These are phyloP conservation scores for Quercus parvula DNA, from an alignment of 306 rosid species.

Conservation along the genomic window DNA sequence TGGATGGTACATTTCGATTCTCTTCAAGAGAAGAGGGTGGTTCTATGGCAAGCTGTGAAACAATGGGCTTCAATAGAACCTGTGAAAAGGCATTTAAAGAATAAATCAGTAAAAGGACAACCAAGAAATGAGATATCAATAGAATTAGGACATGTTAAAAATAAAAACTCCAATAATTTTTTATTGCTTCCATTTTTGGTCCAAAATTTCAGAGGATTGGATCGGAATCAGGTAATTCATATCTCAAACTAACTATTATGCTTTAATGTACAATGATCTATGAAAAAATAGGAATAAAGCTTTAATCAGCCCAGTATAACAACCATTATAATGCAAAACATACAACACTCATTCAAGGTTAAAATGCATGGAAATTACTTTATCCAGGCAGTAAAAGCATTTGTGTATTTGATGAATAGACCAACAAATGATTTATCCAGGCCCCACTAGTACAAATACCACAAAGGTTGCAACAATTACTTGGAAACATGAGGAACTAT, in stretches of 20 bases:
- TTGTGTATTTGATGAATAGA: not conserved
- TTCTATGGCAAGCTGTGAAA: conserved; percentile 68
- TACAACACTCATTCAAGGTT: not conserved
- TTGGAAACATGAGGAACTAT: not conserved
- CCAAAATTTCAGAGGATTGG: not conserved
- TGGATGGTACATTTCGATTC: conserved; percentile 46
- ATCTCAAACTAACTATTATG: not conserved
- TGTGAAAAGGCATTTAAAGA: conserved; percentile 27
- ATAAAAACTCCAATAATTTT: not conserved
- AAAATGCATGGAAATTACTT: not conserved
- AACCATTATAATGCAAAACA: not conserved
- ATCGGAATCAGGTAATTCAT: not conserved
- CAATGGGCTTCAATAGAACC: conserved; percentile 82
- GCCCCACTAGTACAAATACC: not conserved
- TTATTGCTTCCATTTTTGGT: not conserved
- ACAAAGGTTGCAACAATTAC: not conserved
- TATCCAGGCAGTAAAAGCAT: not conserved
- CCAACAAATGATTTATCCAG: not conserved
- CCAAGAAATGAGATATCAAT: not conserved
- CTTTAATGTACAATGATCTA: not conserved
- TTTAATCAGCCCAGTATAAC: not conserved
- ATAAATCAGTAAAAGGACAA: conserved; percentile 19
- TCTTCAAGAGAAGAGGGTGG: conserved; percentile 66
- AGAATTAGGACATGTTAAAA: not conserved
- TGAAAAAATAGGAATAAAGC: not conserved